Conservation (phyloP, 106 monocot genomes). For the Triglochin maritima region DNA sequence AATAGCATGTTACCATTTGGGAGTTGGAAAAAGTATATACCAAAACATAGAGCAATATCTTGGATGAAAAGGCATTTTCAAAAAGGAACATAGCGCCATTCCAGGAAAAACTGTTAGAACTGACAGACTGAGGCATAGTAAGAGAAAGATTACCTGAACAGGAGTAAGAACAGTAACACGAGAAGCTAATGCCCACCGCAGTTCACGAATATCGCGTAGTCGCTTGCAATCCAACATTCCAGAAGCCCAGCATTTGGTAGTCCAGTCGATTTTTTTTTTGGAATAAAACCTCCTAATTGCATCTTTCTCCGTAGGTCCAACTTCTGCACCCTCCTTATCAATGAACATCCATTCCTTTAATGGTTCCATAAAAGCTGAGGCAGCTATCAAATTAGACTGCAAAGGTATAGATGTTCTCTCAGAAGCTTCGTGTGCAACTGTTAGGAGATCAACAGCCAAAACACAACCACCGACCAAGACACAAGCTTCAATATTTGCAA, state of each 20-base stretch:
- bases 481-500: constrained; percentile 81
- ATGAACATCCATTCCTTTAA: constrained; percentile 96
- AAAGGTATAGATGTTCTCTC: constrained; percentile 92
- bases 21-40: no score
- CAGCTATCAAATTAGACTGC: constrained; percentile 95
- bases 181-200: constrained; percentile 78
- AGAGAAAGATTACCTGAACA: constrained; percentile 46
- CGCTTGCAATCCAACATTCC: constrained; percentile 95
- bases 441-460: constrained; percentile 87
- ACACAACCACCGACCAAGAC: constrained; percentile 96
- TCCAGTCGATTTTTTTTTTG: constrained; percentile 84
- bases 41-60: background rate
- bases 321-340: constrained; percentile 59
- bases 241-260: constrained; percentile 86
- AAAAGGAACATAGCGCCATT: background rate
- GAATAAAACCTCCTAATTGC: constrained; percentile 86
- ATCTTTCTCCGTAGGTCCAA: constrained; percentile 93
- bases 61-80: background rate
- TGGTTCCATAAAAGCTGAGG: constrained; percentile 97
- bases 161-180: constrained; percentile 88
- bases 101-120: background rate
- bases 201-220: constrained; percentile 91
- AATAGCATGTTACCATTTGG: background rate
- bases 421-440: constrained; percentile 81
- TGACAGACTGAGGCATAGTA: background rate